These are phyloP conservation scores for Ogataea zsoltii DNA, from an alignment of 805 yeast genomes.

Conservation along the genomic window DNA sequence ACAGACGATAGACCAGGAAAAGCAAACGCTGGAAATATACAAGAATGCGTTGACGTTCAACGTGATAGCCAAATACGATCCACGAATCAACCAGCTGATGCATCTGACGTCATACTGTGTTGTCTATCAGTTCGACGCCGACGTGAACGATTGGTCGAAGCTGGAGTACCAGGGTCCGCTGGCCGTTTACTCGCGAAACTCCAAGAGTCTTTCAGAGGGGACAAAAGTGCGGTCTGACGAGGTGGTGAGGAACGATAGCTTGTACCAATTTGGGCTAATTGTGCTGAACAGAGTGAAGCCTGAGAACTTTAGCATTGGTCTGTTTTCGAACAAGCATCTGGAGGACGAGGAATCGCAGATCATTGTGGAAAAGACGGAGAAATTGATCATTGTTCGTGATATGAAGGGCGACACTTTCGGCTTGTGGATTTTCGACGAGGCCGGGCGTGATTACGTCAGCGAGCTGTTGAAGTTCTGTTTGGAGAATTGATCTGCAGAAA, in stretches of 20 bases:
- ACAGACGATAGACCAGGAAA: constrained; percentile 43
- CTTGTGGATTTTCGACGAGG: constrained; percentile 72
- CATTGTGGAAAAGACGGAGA: constrained; percentile 69
- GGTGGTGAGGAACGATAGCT: constrained; percentile 39
- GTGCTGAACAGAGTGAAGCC: constrained; percentile 68
- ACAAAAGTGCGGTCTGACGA: constrained; percentile 16
- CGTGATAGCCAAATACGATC: constrained; percentile 77
- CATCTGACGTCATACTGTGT: constrained; percentile 74
- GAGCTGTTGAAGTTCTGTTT: constrained; percentile 37
- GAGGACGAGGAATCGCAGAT: constrained; percentile 40
- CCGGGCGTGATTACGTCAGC: constrained; percentile 61
- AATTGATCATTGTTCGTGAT: constrained; percentile 68
- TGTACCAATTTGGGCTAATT: constrained; percentile 66
- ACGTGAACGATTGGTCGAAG: constrained; percentile 66
- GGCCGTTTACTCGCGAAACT: constrained; percentile 51
- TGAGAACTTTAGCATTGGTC: constrained; percentile 70
- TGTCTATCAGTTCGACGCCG: constrained; percentile 60
- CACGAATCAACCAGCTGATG: constrained; percentile 63
- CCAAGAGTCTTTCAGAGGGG: constrained; percentile 4
- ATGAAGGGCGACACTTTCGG: constrained; percentile 73
- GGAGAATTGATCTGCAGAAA: constrained; percentile 15
- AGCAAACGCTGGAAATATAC: constrained; percentile 59
- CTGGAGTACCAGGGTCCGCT: constrained; percentile 70
- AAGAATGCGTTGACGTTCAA: constrained; percentile 70
- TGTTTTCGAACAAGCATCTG: constrained; percentile 53